A percentile compares a stretch with the other conserved stretches of the same genome.
phyloP scores from a whole-genome alignment of 768 basidiomycete genomes.

The Leccinum sublutescens region DNA sequence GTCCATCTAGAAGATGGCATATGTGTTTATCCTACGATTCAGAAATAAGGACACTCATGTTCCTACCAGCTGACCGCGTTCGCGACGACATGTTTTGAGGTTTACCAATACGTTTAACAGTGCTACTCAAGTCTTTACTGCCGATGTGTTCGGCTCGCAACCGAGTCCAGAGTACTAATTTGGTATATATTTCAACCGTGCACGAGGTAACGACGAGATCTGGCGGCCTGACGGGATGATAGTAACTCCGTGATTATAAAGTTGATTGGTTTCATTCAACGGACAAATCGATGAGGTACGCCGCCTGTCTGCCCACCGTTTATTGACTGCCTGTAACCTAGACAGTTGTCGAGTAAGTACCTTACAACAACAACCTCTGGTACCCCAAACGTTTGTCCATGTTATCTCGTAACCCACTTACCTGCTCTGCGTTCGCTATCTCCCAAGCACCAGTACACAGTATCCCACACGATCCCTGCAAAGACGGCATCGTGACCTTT shows the following conservation, averaged over 20 bases:
- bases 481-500: too few relatives aligned
- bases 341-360: neutral
- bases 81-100: slow-evolving; percentile 66
- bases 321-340: neutral
- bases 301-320: neutral
- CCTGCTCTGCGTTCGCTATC: too few relatives aligned
- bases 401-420: too few relatives aligned
- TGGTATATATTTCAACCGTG: neutral
- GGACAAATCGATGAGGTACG: slow-evolving; percentile 43
- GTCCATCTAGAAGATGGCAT: slow-evolving; percentile 44
- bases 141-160: slow-evolving; percentile 49
- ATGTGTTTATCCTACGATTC: slow-evolving; percentile 33
- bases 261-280: slow-evolving; percentile 14
- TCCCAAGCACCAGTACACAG: too few relatives aligned
- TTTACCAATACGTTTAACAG: slow-evolving; percentile 42
- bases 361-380: neutral
- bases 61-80: slow-evolving; percentile 25
- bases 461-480: too few relatives aligned
- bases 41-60: slow-evolving; percentile 54
- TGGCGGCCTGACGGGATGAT: slow-evolving; percentile 44
- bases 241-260: neutral
- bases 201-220: slow-evolving; percentile 62
- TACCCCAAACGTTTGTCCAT: too few relatives aligned
- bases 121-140: slow-evolving; percentile 51
- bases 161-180: neutral